Conservation (phyloP, 2,329 filamentous ascomycete species). For the Fulvia fulva region DNA sequence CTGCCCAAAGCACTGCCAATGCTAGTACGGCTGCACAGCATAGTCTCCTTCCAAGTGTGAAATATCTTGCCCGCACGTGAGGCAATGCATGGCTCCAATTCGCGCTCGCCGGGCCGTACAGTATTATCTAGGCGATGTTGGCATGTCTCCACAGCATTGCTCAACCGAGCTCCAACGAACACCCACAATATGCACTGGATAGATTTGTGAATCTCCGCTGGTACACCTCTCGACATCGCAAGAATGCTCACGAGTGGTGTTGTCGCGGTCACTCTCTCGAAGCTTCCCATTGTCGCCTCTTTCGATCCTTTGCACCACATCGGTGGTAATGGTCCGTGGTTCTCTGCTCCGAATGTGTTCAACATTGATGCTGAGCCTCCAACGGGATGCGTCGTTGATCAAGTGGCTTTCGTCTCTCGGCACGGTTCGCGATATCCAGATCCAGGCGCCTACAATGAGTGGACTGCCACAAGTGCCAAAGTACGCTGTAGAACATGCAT, state of each 20-base stretch:
- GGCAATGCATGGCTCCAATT: neutral
- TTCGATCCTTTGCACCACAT: conserved; percentile 33
- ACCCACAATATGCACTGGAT: neutral
- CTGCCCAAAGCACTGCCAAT: no score
- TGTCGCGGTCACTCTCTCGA: neutral
- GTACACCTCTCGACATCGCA: neutral
- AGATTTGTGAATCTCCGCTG: neutral
- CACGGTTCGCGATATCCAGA: conserved; percentile 64
- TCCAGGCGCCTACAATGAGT: conserved; percentile 55
- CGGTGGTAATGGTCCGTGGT: conserved; percentile 40
- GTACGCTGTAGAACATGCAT: conserved; percentile 9
- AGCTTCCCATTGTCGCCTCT: neutral
- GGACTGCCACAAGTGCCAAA: conserved; percentile 39
- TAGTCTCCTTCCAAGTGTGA: no score
- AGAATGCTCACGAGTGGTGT: neutral
- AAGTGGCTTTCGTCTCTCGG: conserved; percentile 56
- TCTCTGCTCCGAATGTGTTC: conserved; percentile 54
- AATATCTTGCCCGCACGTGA: neutral
- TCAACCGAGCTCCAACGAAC: neutral
- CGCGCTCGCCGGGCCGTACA: neutral
- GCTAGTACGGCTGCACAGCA: no score
- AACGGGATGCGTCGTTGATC: conserved; percentile 55
- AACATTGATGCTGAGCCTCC: conserved; percentile 54
- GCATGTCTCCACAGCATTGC: neutral
- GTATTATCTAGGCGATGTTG: neutral